These are phyloP conservation scores for Penicillium digitatum DNA, from an alignment of 2,329 filamentous ascomycete genomes.

Conservation along the genomic window DNA sequence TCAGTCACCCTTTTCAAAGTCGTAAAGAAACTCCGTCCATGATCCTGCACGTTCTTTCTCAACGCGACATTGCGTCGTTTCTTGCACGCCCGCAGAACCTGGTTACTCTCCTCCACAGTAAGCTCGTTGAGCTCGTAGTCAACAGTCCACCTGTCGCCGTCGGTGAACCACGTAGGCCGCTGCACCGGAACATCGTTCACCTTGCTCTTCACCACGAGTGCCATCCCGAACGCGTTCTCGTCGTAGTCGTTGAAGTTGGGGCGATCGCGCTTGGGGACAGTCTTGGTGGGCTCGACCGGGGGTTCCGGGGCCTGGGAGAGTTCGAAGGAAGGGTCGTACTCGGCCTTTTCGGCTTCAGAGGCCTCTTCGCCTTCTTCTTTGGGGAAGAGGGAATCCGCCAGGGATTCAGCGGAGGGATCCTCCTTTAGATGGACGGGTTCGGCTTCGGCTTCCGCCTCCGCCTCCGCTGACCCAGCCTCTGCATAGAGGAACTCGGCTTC, in stretches of 20 bases:
- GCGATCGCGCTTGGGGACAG: neutral
- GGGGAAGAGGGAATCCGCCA: neutral
- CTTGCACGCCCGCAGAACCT: constrained; percentile 56
- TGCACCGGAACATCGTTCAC: constrained; percentile 63
- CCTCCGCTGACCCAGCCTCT: neutral
- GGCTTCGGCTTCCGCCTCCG: neutral
- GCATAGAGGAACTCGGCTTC: neutral
- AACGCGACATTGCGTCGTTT: constrained; percentile 52
- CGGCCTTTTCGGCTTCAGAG: neutral
- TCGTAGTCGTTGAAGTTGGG: neutral
- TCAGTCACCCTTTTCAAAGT: constrained; percentile 44
- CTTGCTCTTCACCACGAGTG: constrained; percentile 66
- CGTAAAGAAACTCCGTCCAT: constrained; percentile 43
- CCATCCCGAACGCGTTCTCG: constrained; percentile 59
- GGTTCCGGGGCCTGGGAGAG: no score
- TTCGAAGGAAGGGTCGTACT: neutral
- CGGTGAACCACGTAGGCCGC: constrained; percentile 52
- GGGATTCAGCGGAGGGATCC: no score
- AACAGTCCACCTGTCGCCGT: constrained; percentile 61
- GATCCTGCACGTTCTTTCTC: constrained; percentile 25
- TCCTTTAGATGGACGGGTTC: neutral
- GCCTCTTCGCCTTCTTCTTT: neutral
- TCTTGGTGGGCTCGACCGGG: neutral
- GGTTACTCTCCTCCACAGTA: constrained; percentile 40
- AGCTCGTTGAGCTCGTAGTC: constrained; percentile 73